These are phyloP conservation scores for Saccharomycopsis sp. DNA, from an alignment of 805 yeast genomes.

Conservation along the genomic window DNA sequence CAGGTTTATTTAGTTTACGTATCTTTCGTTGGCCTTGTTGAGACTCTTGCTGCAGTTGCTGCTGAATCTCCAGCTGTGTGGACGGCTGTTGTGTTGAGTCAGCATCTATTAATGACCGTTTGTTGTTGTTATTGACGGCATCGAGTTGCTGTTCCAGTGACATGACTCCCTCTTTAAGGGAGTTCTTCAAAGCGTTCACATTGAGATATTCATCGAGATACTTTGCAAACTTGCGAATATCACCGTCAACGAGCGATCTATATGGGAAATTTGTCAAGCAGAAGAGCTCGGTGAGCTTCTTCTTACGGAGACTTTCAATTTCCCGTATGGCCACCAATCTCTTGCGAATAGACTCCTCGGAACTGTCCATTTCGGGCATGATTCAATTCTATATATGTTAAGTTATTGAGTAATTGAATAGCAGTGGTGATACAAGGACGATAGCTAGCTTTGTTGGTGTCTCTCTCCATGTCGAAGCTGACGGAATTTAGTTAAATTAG, in stretches of 20 bases:
- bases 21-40: slow-evolving; percentile 2
- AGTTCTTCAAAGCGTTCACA: slow-evolving; percentile 30
- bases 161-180: background rate
- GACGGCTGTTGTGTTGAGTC: background rate
- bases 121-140: slow-evolving; percentile 22
- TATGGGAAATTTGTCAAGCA: slow-evolving; percentile 49
- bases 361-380: background rate
- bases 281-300: slow-evolving; percentile 56
- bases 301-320: slow-evolving; percentile 44
- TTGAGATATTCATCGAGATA: slow-evolving; percentile 41
- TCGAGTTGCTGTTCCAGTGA: slow-evolving; percentile 13
- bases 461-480: too few relatives aligned
- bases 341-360: slow-evolving; percentile 17
- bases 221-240: slow-evolving; percentile 33
- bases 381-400: too few relatives aligned
- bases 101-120: slow-evolving; percentile 7
- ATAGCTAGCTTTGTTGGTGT: too few relatives aligned
- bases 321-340: slow-evolving; percentile 24
- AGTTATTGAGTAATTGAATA: too few relatives aligned
- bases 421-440: too few relatives aligned
- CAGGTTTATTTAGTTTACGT: slow-evolving; percentile 12
- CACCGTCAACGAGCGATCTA: slow-evolving; percentile 35
- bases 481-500: too few relatives aligned
- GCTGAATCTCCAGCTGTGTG: background rate
- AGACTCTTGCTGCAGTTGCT: background rate